Evolutionary conservation across 345 rosid species (phyloP).

Genomic region (Crucihimalaya himalaica): DNA sequence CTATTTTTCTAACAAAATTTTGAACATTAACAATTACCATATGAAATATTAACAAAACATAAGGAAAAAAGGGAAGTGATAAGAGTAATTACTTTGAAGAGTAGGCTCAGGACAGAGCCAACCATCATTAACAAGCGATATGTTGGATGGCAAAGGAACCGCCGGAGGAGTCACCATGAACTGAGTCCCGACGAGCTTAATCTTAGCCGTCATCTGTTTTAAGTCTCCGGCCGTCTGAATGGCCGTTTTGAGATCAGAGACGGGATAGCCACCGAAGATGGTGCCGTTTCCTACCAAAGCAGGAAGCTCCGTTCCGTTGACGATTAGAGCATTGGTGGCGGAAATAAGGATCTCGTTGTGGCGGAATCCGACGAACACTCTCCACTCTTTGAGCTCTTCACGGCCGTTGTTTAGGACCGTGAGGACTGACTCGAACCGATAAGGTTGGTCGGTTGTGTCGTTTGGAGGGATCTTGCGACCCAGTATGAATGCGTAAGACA

Average conservation of each 20-base stretch:
- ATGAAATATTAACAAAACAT: neutral
- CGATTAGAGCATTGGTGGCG: constrained; percentile 64
- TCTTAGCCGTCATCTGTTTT: constrained; percentile 67
- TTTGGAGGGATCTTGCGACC: constrained; percentile 75
- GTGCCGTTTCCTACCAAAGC: constrained; percentile 84
- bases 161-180: constrained; percentile 65
- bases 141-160: constrained; percentile 66
- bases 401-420: constrained; percentile 72
- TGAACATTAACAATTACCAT: neutral
- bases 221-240: constrained; percentile 88
- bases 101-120: constrained; percentile 60
- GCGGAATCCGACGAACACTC: constrained; percentile 66
- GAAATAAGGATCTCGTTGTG: constrained; percentile 73
- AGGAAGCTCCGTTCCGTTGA: constrained; percentile 74
- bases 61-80: neutral
- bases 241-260: constrained; percentile 73
- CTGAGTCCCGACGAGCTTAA: constrained; percentile 79
- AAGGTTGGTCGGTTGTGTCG: constrained; percentile 65
- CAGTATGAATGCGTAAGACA: constrained; percentile 53
- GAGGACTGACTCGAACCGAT: constrained; percentile 78
- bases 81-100: constrained; percentile 27
- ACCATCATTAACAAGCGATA: constrained; percentile 85
- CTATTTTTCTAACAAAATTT: neutral
- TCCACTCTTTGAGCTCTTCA: constrained; percentile 78
- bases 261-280: constrained; percentile 71